Percentiles rank a stretch among this genome's conserved stretches.
These are phyloP conservation scores for Capillidium rhysosporum DNA, from an alignment of 371 early-diverging fungal species.

Conservation along the genomic window DNA sequence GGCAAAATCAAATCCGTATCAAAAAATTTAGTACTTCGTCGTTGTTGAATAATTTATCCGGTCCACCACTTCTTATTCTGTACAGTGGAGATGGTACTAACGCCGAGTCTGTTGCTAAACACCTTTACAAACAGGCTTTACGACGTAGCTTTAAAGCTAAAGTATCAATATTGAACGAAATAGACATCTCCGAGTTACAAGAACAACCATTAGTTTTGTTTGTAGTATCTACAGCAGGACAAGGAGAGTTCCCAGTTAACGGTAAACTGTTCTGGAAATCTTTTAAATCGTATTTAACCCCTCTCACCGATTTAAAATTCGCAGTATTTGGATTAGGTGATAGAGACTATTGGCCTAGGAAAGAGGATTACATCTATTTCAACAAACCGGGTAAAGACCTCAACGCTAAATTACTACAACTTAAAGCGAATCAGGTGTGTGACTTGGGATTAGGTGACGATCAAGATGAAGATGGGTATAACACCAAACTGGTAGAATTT, in stretches of 20 bases:
- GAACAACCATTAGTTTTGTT: conserved; percentile 54
- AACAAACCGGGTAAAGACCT: conserved; percentile 75
- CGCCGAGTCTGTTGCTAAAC: conserved; percentile 65
- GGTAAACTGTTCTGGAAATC: conserved; percentile 71
- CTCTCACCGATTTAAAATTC: conserved; percentile 37
- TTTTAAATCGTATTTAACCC: conserved; percentile 19
- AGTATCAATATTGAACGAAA: conserved; percentile 60
- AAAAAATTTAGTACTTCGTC: no score
- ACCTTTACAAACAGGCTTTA: conserved; percentile 55
- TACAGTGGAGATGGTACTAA: conserved; percentile 86
- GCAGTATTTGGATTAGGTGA: conserved; percentile 84
- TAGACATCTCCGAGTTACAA: conserved; percentile 52
- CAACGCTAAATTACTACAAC: conserved; percentile 47
- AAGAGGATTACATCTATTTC: conserved; percentile 71
- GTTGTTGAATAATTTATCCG: not conserved
- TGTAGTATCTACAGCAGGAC: conserved; percentile 74
- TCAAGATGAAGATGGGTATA: conserved; percentile 77
- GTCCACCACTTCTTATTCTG: conserved; percentile 44
- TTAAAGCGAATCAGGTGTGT: conserved; percentile 45
- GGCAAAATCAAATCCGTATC: no score
- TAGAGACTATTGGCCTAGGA: conserved; percentile 86
- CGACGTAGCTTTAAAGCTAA: conserved; percentile 53
- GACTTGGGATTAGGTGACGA: conserved; percentile 70
- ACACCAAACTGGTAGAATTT: conserved; percentile 60
- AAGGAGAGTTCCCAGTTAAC: conserved; percentile 88